Base-by-base conservation (phyloP, 2,329 filamentous ascomycete species). In the Calonectria hongkongensis region DNA sequence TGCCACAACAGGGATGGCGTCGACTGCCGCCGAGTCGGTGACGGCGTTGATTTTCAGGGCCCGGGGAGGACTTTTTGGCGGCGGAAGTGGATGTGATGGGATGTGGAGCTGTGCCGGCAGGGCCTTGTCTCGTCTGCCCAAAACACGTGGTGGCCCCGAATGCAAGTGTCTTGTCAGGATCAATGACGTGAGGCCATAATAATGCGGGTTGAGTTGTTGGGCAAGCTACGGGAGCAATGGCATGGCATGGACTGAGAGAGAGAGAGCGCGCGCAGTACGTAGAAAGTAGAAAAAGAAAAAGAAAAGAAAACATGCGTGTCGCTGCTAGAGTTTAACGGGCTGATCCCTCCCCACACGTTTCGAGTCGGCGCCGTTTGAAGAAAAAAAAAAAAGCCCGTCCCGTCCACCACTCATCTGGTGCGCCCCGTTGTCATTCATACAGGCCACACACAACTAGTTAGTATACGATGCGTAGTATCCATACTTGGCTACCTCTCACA, bases 1-100 rank as follows among this genome's bases (percentile, higher is more conserved):
- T 73, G 71, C 71, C 71, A 73, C 71, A 71, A 64, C 71, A 73
- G 71, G 71, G 71, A 73, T 73, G 67, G 71, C 63, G 71, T 68
- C 50, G 41, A 70, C 66, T 60, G 67, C 45, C 58, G 41, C 43
- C 62, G 33, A 73, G 66, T 66, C 63, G 71, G 70, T 72, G 70
- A 72, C 70, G 70, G 70, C 27, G 47, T 58, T 39, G 65, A 72
- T 72, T 71, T 62, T 67, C 63, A 47, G 68, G 33, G 43, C 63
- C 70, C 65, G 64, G 60, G 60, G 45, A 48, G 21, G 43, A 51
- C 50, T 68, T 51, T 68, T 39, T 62, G 54, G 28, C 56, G 51
- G 43, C 33, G 43, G 66, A 62, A 43, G 58, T 63, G 58, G 58
- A 63, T 63, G 66, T n/a, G 56, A 47, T 68, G 66, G 54, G 54